Conservation (phyloP, 2,329 filamentous ascomycete genomes). For the Aspergillus carbonarius region DNA sequence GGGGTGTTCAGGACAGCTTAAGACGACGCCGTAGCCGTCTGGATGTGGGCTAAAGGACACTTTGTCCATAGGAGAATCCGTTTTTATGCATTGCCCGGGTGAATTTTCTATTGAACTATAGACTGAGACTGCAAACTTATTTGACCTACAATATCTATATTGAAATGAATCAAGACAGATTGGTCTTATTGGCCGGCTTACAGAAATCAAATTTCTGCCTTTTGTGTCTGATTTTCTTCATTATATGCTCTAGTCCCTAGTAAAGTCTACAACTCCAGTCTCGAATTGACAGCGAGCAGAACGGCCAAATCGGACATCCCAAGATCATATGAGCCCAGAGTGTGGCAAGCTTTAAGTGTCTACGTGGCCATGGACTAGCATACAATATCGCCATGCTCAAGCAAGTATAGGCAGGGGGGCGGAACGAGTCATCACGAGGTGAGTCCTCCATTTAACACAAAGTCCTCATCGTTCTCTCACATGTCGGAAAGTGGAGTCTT, state of each 20-base stretch:
- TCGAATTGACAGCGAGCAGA: not conserved
- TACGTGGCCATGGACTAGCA: too few species aligned
- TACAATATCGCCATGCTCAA: too few species aligned
- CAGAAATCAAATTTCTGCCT: not conserved
- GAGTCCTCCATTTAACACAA: too few species aligned
- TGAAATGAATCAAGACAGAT: not conserved
- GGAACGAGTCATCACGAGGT: too few species aligned
- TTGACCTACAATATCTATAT: too few species aligned
- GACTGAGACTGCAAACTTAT: too few species aligned
- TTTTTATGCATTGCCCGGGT: not conserved
- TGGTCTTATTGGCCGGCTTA: not conserved
- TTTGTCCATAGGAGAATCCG: not conserved
- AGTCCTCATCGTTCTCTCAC: too few species aligned
- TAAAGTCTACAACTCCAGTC: not conserved
- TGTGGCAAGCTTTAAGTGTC: too few species aligned
- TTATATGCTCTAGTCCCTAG: not conserved
- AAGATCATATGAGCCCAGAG: too few species aligned
- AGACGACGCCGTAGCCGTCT: conserved; percentile 15
- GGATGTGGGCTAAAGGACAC: not conserved
- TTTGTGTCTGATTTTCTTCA: not conserved
- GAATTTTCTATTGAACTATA: not conserved
- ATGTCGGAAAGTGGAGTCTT: too few species aligned
- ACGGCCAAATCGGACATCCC: not conserved
- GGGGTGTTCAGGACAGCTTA: conserved; percentile 62
- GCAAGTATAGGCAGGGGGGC: too few species aligned